Percentiles rank a stretch among this genome's conserved stretches.
Evolutionary conservation across 1,284 basidiomycete species (phyloP).

Genomic region (Rhodotorula sp.): DNA sequence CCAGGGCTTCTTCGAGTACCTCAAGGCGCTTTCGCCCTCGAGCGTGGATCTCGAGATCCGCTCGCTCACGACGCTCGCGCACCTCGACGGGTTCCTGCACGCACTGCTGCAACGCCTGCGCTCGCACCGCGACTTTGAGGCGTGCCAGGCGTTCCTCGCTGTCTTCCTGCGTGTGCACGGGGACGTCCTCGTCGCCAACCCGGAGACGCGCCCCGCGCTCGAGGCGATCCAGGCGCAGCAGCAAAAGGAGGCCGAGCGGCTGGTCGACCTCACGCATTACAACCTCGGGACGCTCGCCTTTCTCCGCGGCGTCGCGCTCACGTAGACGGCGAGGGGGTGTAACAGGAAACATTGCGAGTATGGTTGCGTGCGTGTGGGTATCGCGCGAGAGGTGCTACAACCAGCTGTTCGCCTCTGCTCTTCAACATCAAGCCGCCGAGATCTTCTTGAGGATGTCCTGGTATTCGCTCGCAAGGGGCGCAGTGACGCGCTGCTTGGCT

Average conservation of each 20-base stretch:
- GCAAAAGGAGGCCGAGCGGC: conserved; percentile 36
- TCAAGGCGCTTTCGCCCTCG: conserved; percentile 85
- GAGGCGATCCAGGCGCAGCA: conserved; percentile 25
- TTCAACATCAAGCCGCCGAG: neutral
- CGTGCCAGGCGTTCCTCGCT: conserved; percentile 83
- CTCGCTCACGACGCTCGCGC: conserved; percentile 61
- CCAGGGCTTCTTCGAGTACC: conserved; percentile 78
- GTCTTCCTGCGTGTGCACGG: conserved; percentile 84
- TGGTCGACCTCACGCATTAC: conserved; percentile 39
- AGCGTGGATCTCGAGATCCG: conserved; percentile 89
- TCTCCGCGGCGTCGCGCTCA: conserved; percentile 29
- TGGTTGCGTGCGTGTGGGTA: neutral
- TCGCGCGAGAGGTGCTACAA: too few relatives aligned
- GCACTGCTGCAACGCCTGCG: conserved; percentile 72
- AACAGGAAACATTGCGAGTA: neutral
- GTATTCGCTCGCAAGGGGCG: conserved; percentile 72
- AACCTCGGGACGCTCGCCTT: conserved; percentile 40
- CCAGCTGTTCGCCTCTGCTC: neutral
- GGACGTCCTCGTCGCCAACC: conserved; percentile 65
- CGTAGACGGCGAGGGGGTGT: neutral
- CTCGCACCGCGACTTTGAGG: conserved; percentile 89
- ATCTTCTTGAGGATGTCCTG: conserved; percentile 66
- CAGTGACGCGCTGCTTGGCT: conserved; percentile 71
- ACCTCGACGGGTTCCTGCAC: conserved; percentile 69
- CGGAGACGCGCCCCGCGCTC: conserved; percentile 23